Evolutionary conservation across 176 grass and related monocot species (phyloP).

Genomic region (Rhynchospora pubera): DNA sequence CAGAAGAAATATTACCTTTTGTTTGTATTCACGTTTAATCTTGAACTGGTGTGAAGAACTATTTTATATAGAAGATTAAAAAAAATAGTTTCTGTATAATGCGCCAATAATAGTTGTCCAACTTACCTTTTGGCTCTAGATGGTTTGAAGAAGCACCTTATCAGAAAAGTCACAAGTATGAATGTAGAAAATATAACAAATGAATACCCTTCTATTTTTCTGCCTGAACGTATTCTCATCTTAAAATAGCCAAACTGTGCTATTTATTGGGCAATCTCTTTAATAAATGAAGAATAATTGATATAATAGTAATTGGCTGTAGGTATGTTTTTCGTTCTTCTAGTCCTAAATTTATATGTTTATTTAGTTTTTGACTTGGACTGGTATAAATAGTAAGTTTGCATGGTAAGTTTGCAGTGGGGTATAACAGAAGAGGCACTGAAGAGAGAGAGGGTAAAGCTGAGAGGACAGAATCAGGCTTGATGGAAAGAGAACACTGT

Average conservation of each 20-base stretch:
- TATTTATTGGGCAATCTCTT: not conserved
- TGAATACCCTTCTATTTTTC: not conserved
- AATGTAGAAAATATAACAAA: not conserved
- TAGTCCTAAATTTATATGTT: not conserved
- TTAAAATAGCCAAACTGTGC: not conserved
- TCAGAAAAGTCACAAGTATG: not conserved
- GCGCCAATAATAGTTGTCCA: not conserved
- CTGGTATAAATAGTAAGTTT: not conserved
- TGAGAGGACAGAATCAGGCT: constrained; percentile 46
- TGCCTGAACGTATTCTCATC: not conserved
- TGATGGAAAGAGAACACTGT: constrained; percentile 72
- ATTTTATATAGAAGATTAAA: too few relatives aligned
- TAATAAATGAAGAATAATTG: not conserved
- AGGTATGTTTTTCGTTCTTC: not conserved
- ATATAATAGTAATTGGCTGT: not conserved
- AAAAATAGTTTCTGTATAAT: not conserved
- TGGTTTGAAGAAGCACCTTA: not conserved
- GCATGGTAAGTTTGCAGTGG: constrained; percentile 73
- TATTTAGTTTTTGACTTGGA: not conserved
- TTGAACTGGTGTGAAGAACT: not conserved
- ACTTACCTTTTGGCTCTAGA: not conserved
- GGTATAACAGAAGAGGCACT: constrained; percentile 82
- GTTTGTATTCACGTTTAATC: not conserved
- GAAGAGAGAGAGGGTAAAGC: constrained; percentile 58
- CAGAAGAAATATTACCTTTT: too few relatives aligned